A percentile compares a stretch with the other conserved stretches of the same genome.
These are phyloP conservation scores for Sclerotinia spermophila DNA, from an alignment of 2,329 filamentous ascomycete species.

Conservation along the genomic window DNA sequence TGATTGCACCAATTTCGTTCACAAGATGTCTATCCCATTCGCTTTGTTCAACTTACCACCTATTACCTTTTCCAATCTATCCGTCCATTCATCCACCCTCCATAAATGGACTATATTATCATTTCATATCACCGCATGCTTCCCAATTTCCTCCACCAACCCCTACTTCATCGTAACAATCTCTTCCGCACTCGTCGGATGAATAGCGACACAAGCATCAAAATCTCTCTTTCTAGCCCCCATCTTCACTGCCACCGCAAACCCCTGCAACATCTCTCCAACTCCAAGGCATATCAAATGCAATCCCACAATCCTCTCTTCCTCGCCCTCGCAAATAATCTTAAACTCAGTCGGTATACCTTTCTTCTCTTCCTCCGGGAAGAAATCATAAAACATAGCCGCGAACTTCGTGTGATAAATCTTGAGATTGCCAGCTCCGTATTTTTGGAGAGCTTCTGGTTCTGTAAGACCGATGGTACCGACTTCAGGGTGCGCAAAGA, in stretches of 20 bases:
- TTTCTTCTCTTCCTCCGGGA: constrained; percentile 47
- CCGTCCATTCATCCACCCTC: too few species aligned
- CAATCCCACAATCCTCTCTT: constrained; percentile 49
- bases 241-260: constrained; percentile 76
- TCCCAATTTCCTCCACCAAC: neutral
- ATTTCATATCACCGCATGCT: neutral
- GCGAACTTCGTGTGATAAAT: constrained; percentile 48
- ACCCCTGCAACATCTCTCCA: constrained; percentile 73
- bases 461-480: constrained; percentile 49
- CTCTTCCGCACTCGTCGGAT: constrained; percentile 74
- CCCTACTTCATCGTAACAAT: constrained; percentile 46
- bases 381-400: constrained; percentile 47
- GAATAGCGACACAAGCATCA: constrained; percentile 71
- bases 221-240: constrained; percentile 75
- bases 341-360: constrained; percentile 50
- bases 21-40: neutral
- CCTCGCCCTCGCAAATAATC: constrained; percentile 45
- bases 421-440: constrained; percentile 49
- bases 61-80: neutral
- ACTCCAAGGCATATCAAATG: constrained; percentile 48
- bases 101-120: neutral
- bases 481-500: constrained; percentile 50
- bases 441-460: constrained; percentile 45
- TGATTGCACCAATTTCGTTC: neutral
- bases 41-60: neutral